A percentile compares a stretch with the other conserved stretches of the same genome.
Evolutionary conservation across 2,329 filamentous ascomycete species (phyloP).

Genomic region (Penicillium sp.): DNA sequence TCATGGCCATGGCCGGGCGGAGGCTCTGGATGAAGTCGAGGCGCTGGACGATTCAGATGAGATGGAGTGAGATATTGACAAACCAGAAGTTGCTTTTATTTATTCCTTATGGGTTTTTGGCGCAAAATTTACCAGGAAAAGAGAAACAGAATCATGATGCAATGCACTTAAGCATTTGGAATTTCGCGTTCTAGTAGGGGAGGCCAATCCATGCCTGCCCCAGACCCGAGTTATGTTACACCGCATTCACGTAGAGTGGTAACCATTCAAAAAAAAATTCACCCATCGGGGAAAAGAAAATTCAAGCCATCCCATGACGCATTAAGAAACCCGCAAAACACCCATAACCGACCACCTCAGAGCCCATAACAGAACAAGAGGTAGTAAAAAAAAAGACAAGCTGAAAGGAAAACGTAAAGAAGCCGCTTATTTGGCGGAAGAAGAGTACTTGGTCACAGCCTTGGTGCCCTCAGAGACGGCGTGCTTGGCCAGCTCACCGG

Average conservation of each 20-base stretch:
- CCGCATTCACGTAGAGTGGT: slow-evolving; percentile 35
- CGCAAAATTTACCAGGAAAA: not conserved
- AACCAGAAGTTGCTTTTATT: not conserved
- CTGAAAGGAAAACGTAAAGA: slow-evolving; percentile 44
- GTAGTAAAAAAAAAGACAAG: slow-evolving; percentile 35
- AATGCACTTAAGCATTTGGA: slow-evolving; percentile 28
- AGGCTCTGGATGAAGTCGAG: slow-evolving; percentile 82
- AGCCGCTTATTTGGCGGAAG: slow-evolving; percentile 84
- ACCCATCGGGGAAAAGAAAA: slow-evolving; percentile 34
- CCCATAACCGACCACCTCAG: slow-evolving; percentile 40
- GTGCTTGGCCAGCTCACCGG: slow-evolving; percentile 98
- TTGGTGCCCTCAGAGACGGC: slow-evolving; percentile 99
- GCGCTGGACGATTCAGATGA: slow-evolving; percentile 59
- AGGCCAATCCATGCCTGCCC: slow-evolving; percentile 26
- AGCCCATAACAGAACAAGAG: slow-evolving; percentile 37
- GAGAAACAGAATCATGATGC: slow-evolving; percentile 11
- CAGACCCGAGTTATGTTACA: slow-evolving; percentile 41
- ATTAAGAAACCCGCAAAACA: slow-evolving; percentile 39
- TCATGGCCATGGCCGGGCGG: slow-evolving; percentile 52
- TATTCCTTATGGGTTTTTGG: not conserved
- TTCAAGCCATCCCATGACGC: slow-evolving; percentile 43
- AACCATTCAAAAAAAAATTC: slow-evolving; percentile 37
- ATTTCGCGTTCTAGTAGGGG: slow-evolving; percentile 33
- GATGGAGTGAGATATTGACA: slow-evolving; percentile 29
- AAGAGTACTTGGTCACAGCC: slow-evolving; percentile 99